Base-by-base conservation (phyloP, 768 basidiomycete species). In the Hydnomerulius pinastri region DNA sequence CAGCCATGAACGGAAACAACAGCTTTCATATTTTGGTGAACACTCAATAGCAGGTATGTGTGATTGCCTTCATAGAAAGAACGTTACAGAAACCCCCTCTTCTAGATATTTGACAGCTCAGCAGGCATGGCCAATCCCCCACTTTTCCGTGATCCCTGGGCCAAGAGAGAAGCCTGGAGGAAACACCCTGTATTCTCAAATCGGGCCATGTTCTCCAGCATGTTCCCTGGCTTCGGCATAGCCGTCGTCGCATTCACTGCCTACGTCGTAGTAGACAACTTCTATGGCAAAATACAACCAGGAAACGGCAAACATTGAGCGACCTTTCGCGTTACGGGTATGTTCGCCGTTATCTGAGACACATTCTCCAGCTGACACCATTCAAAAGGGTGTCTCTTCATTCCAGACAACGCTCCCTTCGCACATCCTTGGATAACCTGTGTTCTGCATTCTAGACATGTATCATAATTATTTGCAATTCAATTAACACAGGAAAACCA, bases 171-270 rank as follows among this genome's bases (percentile, higher is more conserved):
- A 59, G 90, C 92, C 32, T 97, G 92, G 93, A 80, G 94, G 62
- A 92, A 86, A 68, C 85, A 83, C 62, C 85, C 89, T n/a, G 82
- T 95, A 48, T 97, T 97, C 76, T 80, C 84, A 53, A 88, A 86
- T 58, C 83, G 86, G 35, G 79, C 81, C 59, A 94, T 94, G 90
- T 86, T 98, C 75, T 76, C 86, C 61, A 92, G 82, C 74, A 68
- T 96, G 57, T 94, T 98, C 70, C 96, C 96, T 28, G 96, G 96
- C 32, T 90, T 98, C 63, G 95, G 94, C 40, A 92, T 92, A 49
- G 96, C 91, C 29, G 79, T 92, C 43, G 91, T 87, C 45, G 90
- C 93, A 2, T 98, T 98, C 75, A 86, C 91, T 27, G 86, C 82
- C 50, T 98, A 98, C 62, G 92, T 98, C 27, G 70, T 90, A 28